These are phyloP conservation scores for Fusarium multiceps DNA, from an alignment of 2,329 filamentous ascomycete genomes.

Conservation along the genomic window DNA sequence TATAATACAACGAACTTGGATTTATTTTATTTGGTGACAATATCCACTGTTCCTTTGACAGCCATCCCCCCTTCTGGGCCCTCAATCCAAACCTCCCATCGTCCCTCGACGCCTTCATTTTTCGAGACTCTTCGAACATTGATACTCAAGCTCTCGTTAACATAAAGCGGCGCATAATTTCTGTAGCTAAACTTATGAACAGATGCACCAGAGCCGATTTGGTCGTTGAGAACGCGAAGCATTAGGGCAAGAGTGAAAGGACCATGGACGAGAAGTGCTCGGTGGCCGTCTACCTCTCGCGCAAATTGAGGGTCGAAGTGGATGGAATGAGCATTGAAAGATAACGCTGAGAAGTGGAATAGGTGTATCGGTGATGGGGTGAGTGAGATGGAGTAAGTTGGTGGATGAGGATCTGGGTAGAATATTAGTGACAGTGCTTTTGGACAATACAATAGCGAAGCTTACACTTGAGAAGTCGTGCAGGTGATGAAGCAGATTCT, in stretches of 20 bases:
- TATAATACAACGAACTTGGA: neutral
- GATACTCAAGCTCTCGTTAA: slow-evolving; percentile 74
- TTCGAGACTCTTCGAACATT: slow-evolving; percentile 66
- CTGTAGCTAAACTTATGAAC: slow-evolving; percentile 77
- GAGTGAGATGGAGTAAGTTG: slow-evolving; percentile 62
- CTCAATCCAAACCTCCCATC: slow-evolving; percentile 54
- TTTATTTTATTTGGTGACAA: slow-evolving; percentile 12
- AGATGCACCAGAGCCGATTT: slow-evolving; percentile 36
- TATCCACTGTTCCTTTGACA: slow-evolving; percentile 65
- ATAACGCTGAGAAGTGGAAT: slow-evolving; percentile 90
- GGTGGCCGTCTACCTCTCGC: slow-evolving; percentile 77
- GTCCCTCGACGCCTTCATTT: slow-evolving; percentile 46
- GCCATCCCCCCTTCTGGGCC: slow-evolving; percentile 69
- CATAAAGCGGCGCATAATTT: slow-evolving; percentile 85
- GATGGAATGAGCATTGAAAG: slow-evolving; percentile 91
- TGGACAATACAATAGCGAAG: neutral
- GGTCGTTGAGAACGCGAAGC: slow-evolving; percentile 68
- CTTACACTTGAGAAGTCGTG: slow-evolving; percentile 48
- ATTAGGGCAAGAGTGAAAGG: slow-evolving; percentile 84
- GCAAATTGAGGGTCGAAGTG: slow-evolving; percentile 83
- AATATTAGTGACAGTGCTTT: neutral
- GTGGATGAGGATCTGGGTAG: slow-evolving; percentile 48
- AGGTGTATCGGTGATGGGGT: slow-evolving; percentile 77
- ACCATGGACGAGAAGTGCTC: slow-evolving; percentile 84
- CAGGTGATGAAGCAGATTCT: slow-evolving; percentile 14